Evolutionary conservation across 305 asterid species (phyloP), one percentile per base, ranked within the genome.

Genomic region (Coffea humblotiana): DNA sequence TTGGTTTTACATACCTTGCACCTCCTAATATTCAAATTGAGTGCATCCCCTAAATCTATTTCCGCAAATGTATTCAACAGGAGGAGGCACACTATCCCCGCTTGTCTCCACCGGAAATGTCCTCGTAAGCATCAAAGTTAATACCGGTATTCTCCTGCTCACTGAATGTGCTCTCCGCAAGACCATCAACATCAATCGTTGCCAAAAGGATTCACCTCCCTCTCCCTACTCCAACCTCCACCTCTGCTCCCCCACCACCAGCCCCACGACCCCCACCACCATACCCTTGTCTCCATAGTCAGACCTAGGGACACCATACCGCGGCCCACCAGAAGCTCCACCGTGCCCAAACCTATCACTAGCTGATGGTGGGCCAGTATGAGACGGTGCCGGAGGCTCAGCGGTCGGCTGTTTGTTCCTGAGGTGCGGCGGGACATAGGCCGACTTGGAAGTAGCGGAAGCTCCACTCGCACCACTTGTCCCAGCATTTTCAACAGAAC

Each of bases 51-150:
- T 79, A 95, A 87, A 89, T 93, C 98, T 74, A 93, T 93, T 58
- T 95, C 98, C 0, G 97, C 95, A 88, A 95, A 95, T 27, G 97
- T 90, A 83, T 87, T 95, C 80, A 95, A 95, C 98, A 15, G 98
- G 94, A 65, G 95, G 92, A 3, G 99, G 98, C 70, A 95, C 97
- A 84, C 92, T 88, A 29, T 85, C 88, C 78, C 98, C 99, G 76
- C 98, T 95, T 18, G 98, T 95, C 90, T 95, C 98, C 85, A 95
- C 99, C 0, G 98, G 99, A 86, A 86, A 95, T 95, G 88, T 95
- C 99, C 85, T 95, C 99, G 56, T 95, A 95, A 5, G 99, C 99
- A 86, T 95, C 99, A 54, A 95, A 95, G 83, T 95, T 95, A 77
- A 95, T 93, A 81, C 90, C 97, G 2, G 91, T 87, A 82, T 77